phyloP scores from a whole-genome alignment of 2,329 filamentous ascomycete species.

The Colletotrichum incanum region DNA sequence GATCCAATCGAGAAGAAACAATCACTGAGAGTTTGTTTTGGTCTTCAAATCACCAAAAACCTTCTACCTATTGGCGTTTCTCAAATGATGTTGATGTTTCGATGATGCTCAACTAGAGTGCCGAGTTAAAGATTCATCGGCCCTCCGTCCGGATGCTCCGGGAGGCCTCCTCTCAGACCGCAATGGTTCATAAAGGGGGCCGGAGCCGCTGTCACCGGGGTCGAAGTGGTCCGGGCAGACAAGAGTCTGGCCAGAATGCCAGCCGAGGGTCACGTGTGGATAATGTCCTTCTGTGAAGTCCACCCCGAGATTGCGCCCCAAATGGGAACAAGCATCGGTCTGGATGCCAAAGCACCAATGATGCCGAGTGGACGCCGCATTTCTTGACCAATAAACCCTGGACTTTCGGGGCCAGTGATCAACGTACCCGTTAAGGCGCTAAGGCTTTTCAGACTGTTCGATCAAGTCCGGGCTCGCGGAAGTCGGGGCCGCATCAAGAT shows the following conservation, averaged over 20 bases:
- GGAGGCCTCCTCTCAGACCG: conserved; percentile 21
- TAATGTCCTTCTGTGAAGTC: conserved; percentile 17
- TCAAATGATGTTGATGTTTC: not conserved
- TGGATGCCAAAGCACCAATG: not conserved
- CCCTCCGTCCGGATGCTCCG: conserved; percentile 3
- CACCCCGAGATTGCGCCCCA: conserved; percentile 36
- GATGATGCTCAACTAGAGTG: not conserved
- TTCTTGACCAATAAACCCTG: conserved; percentile 18
- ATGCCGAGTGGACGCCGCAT: conserved; percentile 5
- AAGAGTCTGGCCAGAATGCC: conserved; percentile 21
- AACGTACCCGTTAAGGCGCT: conserved; percentile 3
- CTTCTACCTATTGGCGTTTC: not conserved
- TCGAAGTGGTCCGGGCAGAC: conserved; percentile 18
- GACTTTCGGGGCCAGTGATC: not conserved
- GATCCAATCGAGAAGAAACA: not conserved
- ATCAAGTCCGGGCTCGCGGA: not conserved
- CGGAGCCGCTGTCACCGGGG: not conserved
- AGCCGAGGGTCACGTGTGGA: conserved; percentile 20
- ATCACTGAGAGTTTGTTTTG: not conserved
- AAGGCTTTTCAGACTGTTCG: not conserved
- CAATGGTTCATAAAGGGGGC: not conserved
- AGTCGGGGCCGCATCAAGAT: not conserved
- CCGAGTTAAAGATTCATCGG: conserved; percentile 31
- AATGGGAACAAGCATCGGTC: conserved; percentile 23
- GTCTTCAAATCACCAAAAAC: not conserved